These are phyloP conservation scores for Hericium coralloides DNA, from an alignment of 768 basidiomycete species.

Conservation along the genomic window DNA sequence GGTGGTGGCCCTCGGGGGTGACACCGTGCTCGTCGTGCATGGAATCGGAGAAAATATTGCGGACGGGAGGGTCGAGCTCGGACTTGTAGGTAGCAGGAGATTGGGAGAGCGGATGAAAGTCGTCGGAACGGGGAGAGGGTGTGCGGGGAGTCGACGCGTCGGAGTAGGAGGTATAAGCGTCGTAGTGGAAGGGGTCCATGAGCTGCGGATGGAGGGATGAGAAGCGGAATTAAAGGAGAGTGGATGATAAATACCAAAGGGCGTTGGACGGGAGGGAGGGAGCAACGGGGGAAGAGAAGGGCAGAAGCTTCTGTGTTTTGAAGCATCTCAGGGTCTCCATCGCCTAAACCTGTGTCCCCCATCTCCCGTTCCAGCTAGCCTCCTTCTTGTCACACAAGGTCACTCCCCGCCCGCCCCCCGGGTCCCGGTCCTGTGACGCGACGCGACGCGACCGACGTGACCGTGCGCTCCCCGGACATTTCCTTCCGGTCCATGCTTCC, in stretches of 20 bases:
- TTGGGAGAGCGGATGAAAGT: constrained; percentile 22
- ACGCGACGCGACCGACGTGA: constrained; percentile 9
- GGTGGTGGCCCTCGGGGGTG: constrained; percentile 29
- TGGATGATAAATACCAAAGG: constrained; percentile 1
- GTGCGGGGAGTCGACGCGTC: constrained; percentile 67
- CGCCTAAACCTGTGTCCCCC: constrained; percentile 4
- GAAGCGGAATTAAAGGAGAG: constrained; percentile 9
- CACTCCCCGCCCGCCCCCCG: constrained; percentile 1
- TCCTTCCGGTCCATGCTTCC: constrained; percentile 6
- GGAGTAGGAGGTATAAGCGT: constrained; percentile 56
- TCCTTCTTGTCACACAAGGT: constrained; percentile 5
- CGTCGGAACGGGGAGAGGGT: constrained; percentile 45
- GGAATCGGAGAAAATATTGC: constrained; percentile 42
- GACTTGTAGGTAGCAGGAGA: constrained; percentile 31
- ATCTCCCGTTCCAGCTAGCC: constrained; percentile 12
- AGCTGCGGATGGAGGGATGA: constrained; percentile 11
- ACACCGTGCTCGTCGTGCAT: constrained; percentile 33
- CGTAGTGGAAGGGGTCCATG: constrained; percentile 43
- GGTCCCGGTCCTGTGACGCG: constrained; percentile 3
- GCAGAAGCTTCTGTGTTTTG: constrained; percentile 14
- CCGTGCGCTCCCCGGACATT: constrained; percentile 8
- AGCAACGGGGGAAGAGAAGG: constrained; percentile 12
- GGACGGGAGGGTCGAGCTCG: constrained; percentile 33
- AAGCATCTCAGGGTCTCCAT: constrained; percentile 8
- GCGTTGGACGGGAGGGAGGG: constrained; percentile 9